Evolutionary conservation across 2,329 filamentous ascomycete genomes (phyloP), one percentile per base, ranked within the genome.

Genomic region (Clonostachys rhizophaga): DNA sequence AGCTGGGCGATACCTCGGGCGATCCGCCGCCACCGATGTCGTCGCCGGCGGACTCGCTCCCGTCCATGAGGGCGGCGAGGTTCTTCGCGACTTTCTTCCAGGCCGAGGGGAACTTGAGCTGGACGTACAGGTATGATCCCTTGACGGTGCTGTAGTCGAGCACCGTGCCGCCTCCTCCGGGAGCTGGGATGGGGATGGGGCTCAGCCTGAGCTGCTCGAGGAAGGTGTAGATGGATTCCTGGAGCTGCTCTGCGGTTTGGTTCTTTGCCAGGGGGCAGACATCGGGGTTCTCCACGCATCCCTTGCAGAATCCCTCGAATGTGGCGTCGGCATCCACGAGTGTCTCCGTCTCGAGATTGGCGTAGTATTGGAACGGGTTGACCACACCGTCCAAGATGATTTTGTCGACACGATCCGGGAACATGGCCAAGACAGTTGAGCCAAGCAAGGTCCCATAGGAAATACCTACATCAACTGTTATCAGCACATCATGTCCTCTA

Each of bases 361-460:
- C 51, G 47, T 61, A 67, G 49, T 64, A 67, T 37, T 67, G 53
- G 24, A 57, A 55, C 7, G 58, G 56, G 44, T 64, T 68, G 30
- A 58, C 46, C 5, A 62, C 58, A 42, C 65, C 65, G 50, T 72
- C 70, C 3, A 73, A 50, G 13, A 71, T 49, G 9, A 71, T 46
- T 33, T 57, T 58, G 18, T 67, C 67, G 20, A 72, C 57, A 36
- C 63, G 56, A 18, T 71, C 64, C 1, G 69, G 70, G 47, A 70
- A 71, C 63, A 74, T 67, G 17, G 66, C 63, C 6, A 66, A 65
- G 13, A 66, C 54, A 0, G 63, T 68, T 4, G 57, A 56, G 6
- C 71, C 70, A 2, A 74, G 51, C 5, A 62, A 53, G 2, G 66
- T 67, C 10, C 70, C 69, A 46, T 72, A 72, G 2, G 67, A 71